A percentile compares a stretch with the other conserved stretches of the same genome.
Conservation (phyloP, 768 basidiomycete species). For the Lentinula detonsa region DNA sequence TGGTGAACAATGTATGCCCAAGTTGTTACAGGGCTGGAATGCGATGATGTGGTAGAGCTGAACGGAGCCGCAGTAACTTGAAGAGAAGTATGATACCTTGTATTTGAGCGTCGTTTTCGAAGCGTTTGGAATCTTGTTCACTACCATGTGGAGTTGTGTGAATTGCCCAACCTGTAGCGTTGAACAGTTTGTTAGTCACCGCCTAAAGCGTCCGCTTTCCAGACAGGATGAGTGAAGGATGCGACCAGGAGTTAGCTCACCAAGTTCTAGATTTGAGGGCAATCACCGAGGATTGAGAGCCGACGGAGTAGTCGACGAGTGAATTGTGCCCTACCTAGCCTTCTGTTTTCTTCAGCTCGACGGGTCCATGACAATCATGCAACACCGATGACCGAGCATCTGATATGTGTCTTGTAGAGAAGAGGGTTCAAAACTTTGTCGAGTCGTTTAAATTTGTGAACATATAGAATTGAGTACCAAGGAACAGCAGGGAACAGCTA, state of each 20-base stretch:
- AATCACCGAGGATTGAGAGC: neutral
- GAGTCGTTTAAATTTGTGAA: neutral
- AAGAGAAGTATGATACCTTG: neutral
- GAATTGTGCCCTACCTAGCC: neutral
- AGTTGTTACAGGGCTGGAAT: slow-evolving; percentile 13
- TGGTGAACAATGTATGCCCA: slow-evolving; percentile 29
- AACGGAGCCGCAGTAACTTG: neutral
- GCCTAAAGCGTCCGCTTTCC: neutral
- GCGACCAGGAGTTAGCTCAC: neutral
- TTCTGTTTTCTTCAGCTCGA: neutral
- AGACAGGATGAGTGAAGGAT: neutral
- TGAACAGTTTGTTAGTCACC: neutral
- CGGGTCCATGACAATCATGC: neutral
- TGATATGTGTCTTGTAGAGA: neutral
- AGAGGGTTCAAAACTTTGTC: neutral
- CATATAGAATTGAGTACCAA: neutral
- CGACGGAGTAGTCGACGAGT: neutral
- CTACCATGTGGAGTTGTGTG: neutral
- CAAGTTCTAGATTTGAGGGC: neutral
- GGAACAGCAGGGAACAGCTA: neutral
- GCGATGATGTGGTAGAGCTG: neutral
- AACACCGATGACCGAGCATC: neutral
- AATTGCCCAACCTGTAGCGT: neutral
- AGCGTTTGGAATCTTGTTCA: neutral
- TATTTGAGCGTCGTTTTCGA: neutral